Base-by-base conservation (phyloP, 108 stramenopile genomes). In the Nitzschia inconspicua region DNA sequence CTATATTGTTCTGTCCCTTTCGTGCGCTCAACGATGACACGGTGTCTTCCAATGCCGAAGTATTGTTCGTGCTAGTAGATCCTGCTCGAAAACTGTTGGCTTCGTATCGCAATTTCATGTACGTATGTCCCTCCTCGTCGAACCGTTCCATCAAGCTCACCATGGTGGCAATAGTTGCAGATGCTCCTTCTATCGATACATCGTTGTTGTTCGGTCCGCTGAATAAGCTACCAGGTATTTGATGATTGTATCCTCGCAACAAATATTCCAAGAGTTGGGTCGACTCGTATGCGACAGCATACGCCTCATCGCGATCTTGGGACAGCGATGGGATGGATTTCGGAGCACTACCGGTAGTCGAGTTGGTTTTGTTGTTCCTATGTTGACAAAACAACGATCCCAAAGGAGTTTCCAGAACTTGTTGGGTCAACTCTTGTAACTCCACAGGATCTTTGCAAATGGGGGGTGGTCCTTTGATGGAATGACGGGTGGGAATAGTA, bases 401-500 rank as follows among this genome's bases (percentile, higher is more conserved):
- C 9, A 83, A 19, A n/a, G 78, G 70, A 3, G 78, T 73, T 60
- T 82, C 65, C 44, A 86, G 67, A 25, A 90, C 23, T 51, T 79
- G 63, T 28, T 80, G 32, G 25, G 79, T 79, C 11, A 84, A 50
- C 30, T 86, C 79, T 40, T 65, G 43, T 6, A 77, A 73, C 20
- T 85, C 75, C 0, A 54, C 61, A 18, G 68, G 62, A 37, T 82
- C 73, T 0, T 57, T 52, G 56, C 88, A 90, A 19, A 78, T 70
- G 14, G 73, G 71, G 4, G 88, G 88, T 42, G 83, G 81, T 20
- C 73, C 66, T 20, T 78, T 72, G n/a, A 75, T 66, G 3, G 85
- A 86, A 63, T 90, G 88, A 24, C 62, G 78, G 8, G 82, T 83
- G 26, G 88, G 88, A 28, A 90, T 36, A 16, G n/a, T n/a, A n/a